phyloP scores from a whole-genome alignment of 78 protist species.

The Emiliania huxleyi region DNA sequence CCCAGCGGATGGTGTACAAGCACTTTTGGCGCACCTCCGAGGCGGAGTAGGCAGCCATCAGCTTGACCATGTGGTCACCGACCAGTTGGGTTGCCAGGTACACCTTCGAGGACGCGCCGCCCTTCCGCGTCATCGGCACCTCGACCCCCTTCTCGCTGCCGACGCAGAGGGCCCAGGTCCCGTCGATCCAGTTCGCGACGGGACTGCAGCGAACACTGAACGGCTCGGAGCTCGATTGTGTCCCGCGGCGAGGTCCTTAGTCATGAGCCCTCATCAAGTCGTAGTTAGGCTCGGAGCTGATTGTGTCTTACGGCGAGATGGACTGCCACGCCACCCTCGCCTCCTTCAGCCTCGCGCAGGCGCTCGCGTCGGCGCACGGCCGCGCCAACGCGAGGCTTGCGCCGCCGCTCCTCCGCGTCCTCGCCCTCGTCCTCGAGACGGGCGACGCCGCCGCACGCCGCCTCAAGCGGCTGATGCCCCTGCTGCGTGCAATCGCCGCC shows the following conservation, averaged over 20 bases:
- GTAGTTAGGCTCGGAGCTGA: neutral
- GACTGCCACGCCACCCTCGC: neutral
- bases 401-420: neutral
- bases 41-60: too few relatives aligned
- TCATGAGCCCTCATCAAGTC: too few relatives aligned
- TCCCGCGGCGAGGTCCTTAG: too few relatives aligned
- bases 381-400: neutral
- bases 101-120: neutral
- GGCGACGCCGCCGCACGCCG: neutral
- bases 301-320: neutral
- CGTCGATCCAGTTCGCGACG: neutral
- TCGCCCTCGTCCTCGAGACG: neutral
- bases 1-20: neutral
- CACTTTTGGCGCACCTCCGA: neutral
- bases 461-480: neutral
- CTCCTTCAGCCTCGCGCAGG: neutral
- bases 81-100: too few relatives aligned
- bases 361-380: neutral
- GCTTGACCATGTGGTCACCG: too few relatives aligned
- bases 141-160: slow-evolving; percentile 4
- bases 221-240: too few relatives aligned
- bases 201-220: neutral
- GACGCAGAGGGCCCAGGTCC: neutral
- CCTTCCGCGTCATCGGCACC: neutral
- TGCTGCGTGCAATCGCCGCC: neutral